Conservation (phyloP, 495 filamentous ascomycete species). For the Penicillium herquei region DNA sequence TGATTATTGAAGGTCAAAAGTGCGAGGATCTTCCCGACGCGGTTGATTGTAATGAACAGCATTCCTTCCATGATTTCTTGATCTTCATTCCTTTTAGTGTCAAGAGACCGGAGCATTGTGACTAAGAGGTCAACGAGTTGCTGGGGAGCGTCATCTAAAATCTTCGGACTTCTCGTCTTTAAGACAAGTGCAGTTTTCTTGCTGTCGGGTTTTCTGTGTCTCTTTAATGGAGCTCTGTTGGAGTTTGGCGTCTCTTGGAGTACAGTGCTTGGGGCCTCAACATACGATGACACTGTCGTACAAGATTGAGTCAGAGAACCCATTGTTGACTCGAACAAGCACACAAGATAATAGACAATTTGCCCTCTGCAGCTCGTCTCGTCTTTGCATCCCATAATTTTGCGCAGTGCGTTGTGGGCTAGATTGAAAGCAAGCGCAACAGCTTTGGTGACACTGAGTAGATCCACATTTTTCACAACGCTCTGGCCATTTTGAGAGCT, state of each 20-base stretch:
- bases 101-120: conserved; percentile 30
- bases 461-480: conserved; percentile 4
- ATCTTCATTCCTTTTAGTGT: conserved; percentile 21
- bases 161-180: not conserved
- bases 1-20: conserved; percentile 37
- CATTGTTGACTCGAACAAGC: conserved; percentile 40
- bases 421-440: conserved; percentile 26
- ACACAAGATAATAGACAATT: conserved; percentile 39
- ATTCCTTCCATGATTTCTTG: conserved; percentile 38
- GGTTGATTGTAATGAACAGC: conserved; percentile 32
- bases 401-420: conserved; percentile 32
- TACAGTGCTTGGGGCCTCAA: not conserved
- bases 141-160: conserved; percentile 17
- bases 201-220: not conserved
- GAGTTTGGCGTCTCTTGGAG: not conserved
- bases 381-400: conserved; percentile 21
- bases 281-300: conserved; percentile 13
- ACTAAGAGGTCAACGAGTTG: conserved; percentile 23
- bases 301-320: conserved; percentile 30
- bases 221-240: not conserved
- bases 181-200: not conserved
- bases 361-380: conserved; percentile 17
- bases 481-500: not conserved
- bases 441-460: conserved; percentile 15
- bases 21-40: conserved; percentile 39